phyloP scores from a whole-genome alignment of 495 filamentous ascomycete genomes.

The Lepidopterella palustris region DNA sequence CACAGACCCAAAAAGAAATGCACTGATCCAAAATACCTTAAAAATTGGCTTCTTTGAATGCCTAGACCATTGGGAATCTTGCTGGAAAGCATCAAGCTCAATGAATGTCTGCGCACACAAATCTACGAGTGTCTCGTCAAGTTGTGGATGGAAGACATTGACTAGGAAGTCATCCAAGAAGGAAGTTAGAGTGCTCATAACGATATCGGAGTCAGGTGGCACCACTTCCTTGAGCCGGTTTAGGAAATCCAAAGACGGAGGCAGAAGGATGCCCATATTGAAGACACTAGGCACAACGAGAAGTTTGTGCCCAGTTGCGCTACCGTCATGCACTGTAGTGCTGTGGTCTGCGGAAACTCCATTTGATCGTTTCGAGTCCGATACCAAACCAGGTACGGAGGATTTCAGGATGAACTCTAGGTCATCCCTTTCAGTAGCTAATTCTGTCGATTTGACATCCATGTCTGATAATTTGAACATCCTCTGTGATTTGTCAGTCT shows the following conservation, averaged over 20 bases:
- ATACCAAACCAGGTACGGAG: conserved; percentile 88
- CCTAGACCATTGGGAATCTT: conserved; percentile 73
- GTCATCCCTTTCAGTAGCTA: conserved; percentile 78
- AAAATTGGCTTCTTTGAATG: conserved; percentile 80
- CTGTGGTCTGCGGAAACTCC: conserved; percentile 30
- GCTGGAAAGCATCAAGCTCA: conserved; percentile 78
- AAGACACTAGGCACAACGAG: conserved; percentile 94
- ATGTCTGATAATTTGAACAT: conserved; percentile 87
- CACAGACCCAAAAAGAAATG: too few relatives aligned
- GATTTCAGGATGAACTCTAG: conserved; percentile 81
- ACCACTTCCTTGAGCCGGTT: conserved; percentile 88
- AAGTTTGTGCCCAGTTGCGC: conserved; percentile 71
- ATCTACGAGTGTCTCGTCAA: conserved; percentile 92
- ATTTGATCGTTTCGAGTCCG: conserved; percentile 56
- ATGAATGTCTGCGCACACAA: conserved; percentile 75
- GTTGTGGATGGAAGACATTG: conserved; percentile 93
- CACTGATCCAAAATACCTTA: conserved; percentile 50
- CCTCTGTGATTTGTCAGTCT: conserved; percentile 34
- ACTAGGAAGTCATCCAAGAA: conserved; percentile 98
- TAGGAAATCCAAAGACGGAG: conserved; percentile 88
- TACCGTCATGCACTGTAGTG: conserved; percentile 49
- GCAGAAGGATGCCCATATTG: conserved; percentile 91
- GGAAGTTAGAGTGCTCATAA: conserved; percentile 78
- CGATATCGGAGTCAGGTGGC: conserved; percentile 73
- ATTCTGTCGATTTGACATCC: conserved; percentile 65